phyloP scores from a whole-genome alignment of 768 basidiomycete species.

The Dioszegia crocea region DNA sequence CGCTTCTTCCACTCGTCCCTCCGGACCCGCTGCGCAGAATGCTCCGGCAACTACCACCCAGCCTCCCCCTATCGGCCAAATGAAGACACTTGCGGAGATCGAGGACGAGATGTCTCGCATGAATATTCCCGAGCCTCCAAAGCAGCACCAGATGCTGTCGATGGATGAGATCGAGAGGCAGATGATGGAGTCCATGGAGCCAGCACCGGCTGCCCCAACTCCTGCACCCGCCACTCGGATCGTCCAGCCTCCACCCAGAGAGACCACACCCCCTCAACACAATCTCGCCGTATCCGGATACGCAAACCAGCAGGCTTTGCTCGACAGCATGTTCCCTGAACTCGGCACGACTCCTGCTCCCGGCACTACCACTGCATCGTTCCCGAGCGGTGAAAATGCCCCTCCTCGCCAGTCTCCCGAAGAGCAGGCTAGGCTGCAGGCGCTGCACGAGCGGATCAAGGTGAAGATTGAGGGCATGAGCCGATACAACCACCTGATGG shows the following conservation, averaged over 20 bases:
- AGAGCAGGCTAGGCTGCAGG: slow-evolving; percentile 26
- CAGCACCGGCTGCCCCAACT: not conserved
- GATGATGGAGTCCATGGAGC: slow-evolving; percentile 34
- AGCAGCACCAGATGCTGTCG: slow-evolving; percentile 28
- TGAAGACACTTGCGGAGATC: slow-evolving; percentile 50
- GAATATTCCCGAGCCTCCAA: slow-evolving; percentile 26
- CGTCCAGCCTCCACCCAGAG: slow-evolving; percentile 15
- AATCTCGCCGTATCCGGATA: slow-evolving; percentile 33
- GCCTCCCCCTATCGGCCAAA: slow-evolving; percentile 30
- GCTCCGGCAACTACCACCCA: not conserved
- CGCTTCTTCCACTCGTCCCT: slow-evolving; percentile 6
- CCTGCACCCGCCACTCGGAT: not conserved
- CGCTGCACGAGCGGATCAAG: slow-evolving; percentile 32
- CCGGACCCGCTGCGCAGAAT: slow-evolving; percentile 3
- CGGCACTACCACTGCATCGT: slow-evolving; percentile 9
- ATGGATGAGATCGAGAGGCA: slow-evolving; percentile 45
- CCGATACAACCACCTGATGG: slow-evolving; percentile 50
- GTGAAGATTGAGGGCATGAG: slow-evolving; percentile 46
- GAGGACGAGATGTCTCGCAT: slow-evolving; percentile 46
- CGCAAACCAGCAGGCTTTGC: slow-evolving; percentile 36
- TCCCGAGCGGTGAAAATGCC: slow-evolving; percentile 9
- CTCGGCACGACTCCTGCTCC: slow-evolving; percentile 12
- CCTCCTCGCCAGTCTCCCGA: slow-evolving; percentile 24
- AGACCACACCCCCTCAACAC: slow-evolving; percentile 22
- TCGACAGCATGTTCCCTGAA: slow-evolving; percentile 46